Percentiles rank a stretch among this genome's conserved stretches.
Evolutionary conservation across 164 flowering plant genomes (phyloP).

Genomic region (Umbellularia californica): DNA sequence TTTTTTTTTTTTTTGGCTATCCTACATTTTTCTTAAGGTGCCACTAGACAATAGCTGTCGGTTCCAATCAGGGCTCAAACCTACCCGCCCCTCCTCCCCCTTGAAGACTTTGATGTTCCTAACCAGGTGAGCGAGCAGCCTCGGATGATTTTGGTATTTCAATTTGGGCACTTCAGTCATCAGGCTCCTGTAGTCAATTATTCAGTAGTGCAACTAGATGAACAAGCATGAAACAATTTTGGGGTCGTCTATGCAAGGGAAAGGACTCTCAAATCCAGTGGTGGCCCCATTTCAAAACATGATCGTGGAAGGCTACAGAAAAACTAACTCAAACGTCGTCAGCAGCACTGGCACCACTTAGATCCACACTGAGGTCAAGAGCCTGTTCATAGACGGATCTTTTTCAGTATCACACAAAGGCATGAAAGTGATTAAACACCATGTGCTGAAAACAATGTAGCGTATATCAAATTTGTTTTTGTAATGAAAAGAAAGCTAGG

Average conservation of each 20-base stretch:
- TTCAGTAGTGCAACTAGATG: not conserved
- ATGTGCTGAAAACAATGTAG: not conserved
- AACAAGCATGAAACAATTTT: not conserved
- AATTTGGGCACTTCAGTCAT: not conserved
- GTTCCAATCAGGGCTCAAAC: no score
- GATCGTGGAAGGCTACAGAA: not conserved
- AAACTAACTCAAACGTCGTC: slow-evolving; percentile 35
- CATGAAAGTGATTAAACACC: not conserved
- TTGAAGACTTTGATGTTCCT: no score
- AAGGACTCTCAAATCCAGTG: not conserved
- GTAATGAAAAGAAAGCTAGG: not conserved
- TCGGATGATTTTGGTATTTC: no score
- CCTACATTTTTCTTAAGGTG: no score
- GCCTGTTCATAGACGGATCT: slow-evolving; percentile 33
- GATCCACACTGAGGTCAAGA: slow-evolving; percentile 73
- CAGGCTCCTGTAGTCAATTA: not conserved
- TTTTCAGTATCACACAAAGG: not conserved
- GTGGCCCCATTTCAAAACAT: not conserved
- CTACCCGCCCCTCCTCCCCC: no score
- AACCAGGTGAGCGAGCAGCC: no score
- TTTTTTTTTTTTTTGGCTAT: no score
- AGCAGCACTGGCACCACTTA: slow-evolving; percentile 83
- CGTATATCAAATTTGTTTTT: not conserved
- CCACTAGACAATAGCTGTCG: no score
- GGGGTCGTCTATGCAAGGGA: not conserved